phyloP scores from a whole-genome alignment of 768 basidiomycete species.

The Boletus coccyginus region DNA sequence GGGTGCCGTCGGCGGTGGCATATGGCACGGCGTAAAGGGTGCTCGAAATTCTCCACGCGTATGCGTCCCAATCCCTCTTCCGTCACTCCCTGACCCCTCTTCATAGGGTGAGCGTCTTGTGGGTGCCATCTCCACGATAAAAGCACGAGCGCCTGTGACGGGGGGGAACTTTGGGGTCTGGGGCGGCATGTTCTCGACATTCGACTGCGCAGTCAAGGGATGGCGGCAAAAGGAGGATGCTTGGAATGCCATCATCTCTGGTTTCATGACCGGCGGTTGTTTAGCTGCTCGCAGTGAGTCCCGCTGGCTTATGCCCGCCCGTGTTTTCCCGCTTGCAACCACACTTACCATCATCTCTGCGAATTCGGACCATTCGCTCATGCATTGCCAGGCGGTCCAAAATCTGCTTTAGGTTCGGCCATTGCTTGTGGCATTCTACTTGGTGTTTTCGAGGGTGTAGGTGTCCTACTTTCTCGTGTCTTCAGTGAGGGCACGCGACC shows the following conservation, averaged over 20 bases:
- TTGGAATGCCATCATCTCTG: conserved; percentile 98
- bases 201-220: conserved; percentile 97
- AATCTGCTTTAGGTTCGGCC: conserved; percentile 87
- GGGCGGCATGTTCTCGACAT: conserved; percentile 98
- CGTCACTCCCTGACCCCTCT: not conserved
- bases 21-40: conserved; percentile 99
- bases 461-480: conserved; percentile 85
- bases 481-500: conserved; percentile 82
- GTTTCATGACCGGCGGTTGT: conserved; percentile 98
- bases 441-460: conserved; percentile 93
- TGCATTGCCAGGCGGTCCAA: conserved; percentile 73
- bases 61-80: conserved; percentile 25
- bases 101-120: conserved; percentile 89
- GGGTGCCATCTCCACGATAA: conserved; percentile 93
- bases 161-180: conserved; percentile 96
- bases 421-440: conserved; percentile 94
- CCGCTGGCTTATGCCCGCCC: not conserved
- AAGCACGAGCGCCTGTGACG: conserved; percentile 96
- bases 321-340: not conserved
- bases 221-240: conserved; percentile 97
- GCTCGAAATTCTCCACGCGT: conserved; percentile 95
- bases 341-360: not conserved
- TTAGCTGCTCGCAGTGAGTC: conserved; percentile 88
- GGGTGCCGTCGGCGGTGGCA: conserved; percentile 96
- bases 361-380: conserved; percentile 6